Evolutionary conservation across 129 eudicot genomes (phyloP), one percentile per base, ranked within the genome.

Genomic region (Ambrosia artemisiifolia): DNA sequence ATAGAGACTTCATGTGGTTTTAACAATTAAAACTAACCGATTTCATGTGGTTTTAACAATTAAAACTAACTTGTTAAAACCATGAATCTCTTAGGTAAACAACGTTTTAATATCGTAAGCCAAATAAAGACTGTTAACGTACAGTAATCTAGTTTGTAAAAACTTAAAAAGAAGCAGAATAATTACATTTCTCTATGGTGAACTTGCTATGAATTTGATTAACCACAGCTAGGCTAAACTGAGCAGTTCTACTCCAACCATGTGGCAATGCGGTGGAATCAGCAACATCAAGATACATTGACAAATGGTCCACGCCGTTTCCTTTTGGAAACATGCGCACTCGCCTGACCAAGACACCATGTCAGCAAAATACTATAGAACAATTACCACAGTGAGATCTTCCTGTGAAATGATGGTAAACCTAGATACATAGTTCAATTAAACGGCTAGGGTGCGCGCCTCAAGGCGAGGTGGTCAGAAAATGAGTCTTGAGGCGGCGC

Each of bases 161-260:
- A 36, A 36, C 43, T 36, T 36, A 17, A 57, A 59, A 42, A 49
- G 30, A 2, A 16, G 20, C 46, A 9, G 28, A 64, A 51, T 70
- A 68, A 24, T 50, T 78, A 91, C 97, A 96, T 86, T 91, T 91
- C 56, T 83, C 79, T 75, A 88, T 80, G n/a, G 87, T 82, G 70
- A 69, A 83, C 66, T 86, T 86, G 78, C 48, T 78, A 71, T 86
- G 87, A 70, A 86, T 63, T 71, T 88, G 96, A 84, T 91, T 88
- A 63, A 79, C 63, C 74, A 91, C 89, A 13, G 91, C 82, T 71
- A 91, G 77, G 75, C 91, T 91, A 68, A 91, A 88, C 69, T 91
- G 97, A 6, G 96, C 96, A 48, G 74, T 78, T 85, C 96, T 84
- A 71, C 87, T 86, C 97, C 97, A 91, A 33, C 97, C 97, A 77